Percentiles rank a stretch among this genome's conserved stretches.
Conservation (phyloP, 2,329 filamentous ascomycete species). For the Colletotrichum melonis region DNA sequence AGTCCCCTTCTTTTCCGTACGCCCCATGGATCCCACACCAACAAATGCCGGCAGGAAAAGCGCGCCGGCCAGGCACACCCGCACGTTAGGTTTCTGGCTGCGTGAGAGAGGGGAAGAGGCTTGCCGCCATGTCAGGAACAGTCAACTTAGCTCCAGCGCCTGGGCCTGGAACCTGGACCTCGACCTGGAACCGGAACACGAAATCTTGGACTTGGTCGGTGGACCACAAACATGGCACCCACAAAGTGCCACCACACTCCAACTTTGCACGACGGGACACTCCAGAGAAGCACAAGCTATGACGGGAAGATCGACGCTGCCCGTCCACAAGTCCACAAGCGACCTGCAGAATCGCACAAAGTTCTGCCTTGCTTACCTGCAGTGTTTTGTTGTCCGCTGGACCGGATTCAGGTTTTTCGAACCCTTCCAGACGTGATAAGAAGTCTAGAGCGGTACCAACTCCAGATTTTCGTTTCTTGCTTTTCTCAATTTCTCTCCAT, state of each 20-base stretch:
- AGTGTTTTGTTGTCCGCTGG: neutral
- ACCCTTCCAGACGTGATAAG: neutral
- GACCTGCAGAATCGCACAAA: neutral
- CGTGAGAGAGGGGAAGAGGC: neutral
- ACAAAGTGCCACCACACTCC: neutral
- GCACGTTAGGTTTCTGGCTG: neutral
- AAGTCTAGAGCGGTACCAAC: neutral
- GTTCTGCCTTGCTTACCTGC: neutral
- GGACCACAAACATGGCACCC: neutral
- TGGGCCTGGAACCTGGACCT: constrained; percentile 9
- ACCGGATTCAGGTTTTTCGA: constrained; percentile 17
- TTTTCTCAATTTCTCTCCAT: neutral
- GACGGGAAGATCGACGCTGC: constrained; percentile 12
- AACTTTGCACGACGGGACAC: constrained; percentile 1
- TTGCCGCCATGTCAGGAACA: neutral
- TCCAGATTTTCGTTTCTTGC: neutral
- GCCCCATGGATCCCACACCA: constrained; percentile 11
- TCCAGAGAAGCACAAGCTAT: neutral
- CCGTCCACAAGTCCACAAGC: neutral
- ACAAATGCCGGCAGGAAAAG: constrained; percentile 29
- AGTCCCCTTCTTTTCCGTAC: neutral
- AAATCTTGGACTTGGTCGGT: constrained; percentile 1
- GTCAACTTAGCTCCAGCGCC: neutral
- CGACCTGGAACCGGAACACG: constrained; percentile 2
- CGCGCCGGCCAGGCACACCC: constrained; percentile 23